These are phyloP conservation scores for Obba rivulosa DNA, from an alignment of 768 basidiomycete species.

Conservation along the genomic window DNA sequence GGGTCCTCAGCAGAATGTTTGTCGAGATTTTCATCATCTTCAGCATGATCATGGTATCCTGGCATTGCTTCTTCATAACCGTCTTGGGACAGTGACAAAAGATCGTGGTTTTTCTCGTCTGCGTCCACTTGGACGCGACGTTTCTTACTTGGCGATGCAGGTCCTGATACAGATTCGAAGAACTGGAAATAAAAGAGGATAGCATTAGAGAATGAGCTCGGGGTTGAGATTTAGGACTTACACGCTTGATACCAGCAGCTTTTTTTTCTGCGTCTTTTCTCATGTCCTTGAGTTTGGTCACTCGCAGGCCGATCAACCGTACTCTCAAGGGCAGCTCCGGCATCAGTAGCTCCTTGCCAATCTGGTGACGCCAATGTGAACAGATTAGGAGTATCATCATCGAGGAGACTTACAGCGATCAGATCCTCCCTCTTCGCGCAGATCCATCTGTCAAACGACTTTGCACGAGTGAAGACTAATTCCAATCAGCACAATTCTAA, in stretches of 20 bases:
- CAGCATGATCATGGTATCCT: constrained; percentile 14
- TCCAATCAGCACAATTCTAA: neutral
- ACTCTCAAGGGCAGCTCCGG: constrained; percentile 76
- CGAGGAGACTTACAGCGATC: constrained; percentile 47
- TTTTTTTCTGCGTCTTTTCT: constrained; percentile 35
- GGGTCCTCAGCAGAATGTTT: neutral
- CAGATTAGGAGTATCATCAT: neutral
- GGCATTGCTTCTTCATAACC: constrained; percentile 23
- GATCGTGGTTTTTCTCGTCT: neutral
- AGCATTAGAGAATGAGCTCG: neutral
- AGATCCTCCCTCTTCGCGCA: constrained; percentile 73
- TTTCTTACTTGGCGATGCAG: constrained; percentile 16
- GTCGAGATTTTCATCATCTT: constrained; percentile 5
- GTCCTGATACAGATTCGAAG: constrained; percentile 37
- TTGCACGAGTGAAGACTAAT: constrained; percentile 76
- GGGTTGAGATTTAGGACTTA: constrained; percentile 28
- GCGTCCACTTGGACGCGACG: constrained; percentile 4
- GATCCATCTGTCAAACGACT: constrained; percentile 74
- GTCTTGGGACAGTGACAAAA: constrained; percentile 12
- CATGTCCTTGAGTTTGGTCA: constrained; percentile 87
- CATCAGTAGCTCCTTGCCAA: constrained; percentile 76
- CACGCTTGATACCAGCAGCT: constrained; percentile 65
- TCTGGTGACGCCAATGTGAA: constrained; percentile 31
- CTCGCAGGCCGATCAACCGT: constrained; percentile 81
- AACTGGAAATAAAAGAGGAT: constrained; percentile 42